Conservation (phyloP, 192 early-diverging fungal genomes). For the Coemansia sp. region DNA sequence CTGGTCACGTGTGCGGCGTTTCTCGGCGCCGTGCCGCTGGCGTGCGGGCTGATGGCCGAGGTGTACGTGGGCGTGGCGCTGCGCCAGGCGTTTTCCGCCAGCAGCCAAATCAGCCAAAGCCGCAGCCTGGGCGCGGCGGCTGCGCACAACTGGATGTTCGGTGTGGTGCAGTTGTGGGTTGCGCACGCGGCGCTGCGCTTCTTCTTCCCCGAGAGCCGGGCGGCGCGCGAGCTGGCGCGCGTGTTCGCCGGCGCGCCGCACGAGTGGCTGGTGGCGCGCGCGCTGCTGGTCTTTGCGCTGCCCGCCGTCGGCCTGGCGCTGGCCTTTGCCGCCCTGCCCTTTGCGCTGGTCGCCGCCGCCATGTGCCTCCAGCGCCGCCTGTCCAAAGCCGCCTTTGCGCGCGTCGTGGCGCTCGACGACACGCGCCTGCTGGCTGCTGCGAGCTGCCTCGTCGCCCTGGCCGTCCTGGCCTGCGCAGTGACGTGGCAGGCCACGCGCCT, state of each 20-base stretch:
- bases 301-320: slow-evolving; percentile 19
- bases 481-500: slow-evolving; percentile 29
- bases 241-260: slow-evolving; percentile 41
- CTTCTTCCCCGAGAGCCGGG: slow-evolving; percentile 31
- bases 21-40: slow-evolving; percentile 28
- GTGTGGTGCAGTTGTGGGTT: slow-evolving; percentile 34
- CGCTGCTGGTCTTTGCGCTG: slow-evolving; percentile 21
- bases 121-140: slow-evolving; percentile 23
- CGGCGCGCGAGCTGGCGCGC: slow-evolving; percentile 21
- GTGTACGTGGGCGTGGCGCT: slow-evolving; percentile 41
- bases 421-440: slow-evolving; percentile 23
- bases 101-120: too few species aligned
- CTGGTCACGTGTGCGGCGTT: slow-evolving; percentile 15
- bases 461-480: slow-evolving; percentile 15
- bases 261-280: slow-evolving; percentile 38
- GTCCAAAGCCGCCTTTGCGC: slow-evolving; percentile 10
- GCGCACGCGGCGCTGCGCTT: slow-evolving; percentile 23
- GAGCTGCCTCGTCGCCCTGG: slow-evolving; percentile 24
- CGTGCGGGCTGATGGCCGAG: slow-evolving; percentile 40
- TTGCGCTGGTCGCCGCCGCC: slow-evolving; percentile 12
- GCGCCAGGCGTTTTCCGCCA: too few species aligned
- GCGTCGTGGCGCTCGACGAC: slow-evolving; percentile 18
- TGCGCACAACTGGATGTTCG: slow-evolving; percentile 46
- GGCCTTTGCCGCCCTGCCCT: slow-evolving; percentile 9
- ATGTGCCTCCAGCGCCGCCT: slow-evolving; percentile 25